phyloP scores from a whole-genome alignment of 768 basidiomycete species.

The Zangia roseola region DNA sequence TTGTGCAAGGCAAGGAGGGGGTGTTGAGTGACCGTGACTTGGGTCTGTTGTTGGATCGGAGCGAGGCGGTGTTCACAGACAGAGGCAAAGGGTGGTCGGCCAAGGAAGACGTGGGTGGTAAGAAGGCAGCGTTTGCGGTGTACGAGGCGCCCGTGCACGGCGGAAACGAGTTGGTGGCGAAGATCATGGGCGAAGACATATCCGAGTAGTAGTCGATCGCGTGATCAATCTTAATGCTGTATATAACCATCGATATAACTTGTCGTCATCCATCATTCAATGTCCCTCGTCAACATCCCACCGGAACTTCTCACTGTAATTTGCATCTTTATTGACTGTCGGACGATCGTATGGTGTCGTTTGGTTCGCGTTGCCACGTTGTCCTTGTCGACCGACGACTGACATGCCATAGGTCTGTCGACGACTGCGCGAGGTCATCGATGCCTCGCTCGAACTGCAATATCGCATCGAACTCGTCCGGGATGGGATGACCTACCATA shows the following conservation, averaged over 20 bases:
- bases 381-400: neutral
- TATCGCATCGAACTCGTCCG: conserved; percentile 40
- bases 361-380: conserved; percentile 6
- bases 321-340: conserved; percentile 10
- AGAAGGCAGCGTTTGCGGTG: conserved; percentile 71
- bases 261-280: neutral
- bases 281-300: conserved; percentile 12
- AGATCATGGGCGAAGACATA: conserved; percentile 54
- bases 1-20: conserved; percentile 70
- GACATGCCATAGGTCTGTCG: conserved; percentile 21
- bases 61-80: conserved; percentile 67
- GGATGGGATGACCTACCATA: conserved; percentile 35
- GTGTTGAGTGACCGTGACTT: conserved; percentile 84
- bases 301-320: conserved; percentile 13
- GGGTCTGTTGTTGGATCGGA: conserved; percentile 75
- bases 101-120: conserved; percentile 13
- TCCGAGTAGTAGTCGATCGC: conserved; percentile 9
- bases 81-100: conserved; percentile 76
- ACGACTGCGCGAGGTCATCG: conserved; percentile 17
- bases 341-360: conserved; percentile 10
- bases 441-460: conserved; percentile 32
- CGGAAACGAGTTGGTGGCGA: conserved; percentile 67
- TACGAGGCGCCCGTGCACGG: conserved; percentile 64
- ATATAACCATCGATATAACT: neutral
- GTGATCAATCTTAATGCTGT: no score